Evolutionary conservation across 345 rosid species (phyloP).

Genomic region (Cardamine occulta): DNA sequence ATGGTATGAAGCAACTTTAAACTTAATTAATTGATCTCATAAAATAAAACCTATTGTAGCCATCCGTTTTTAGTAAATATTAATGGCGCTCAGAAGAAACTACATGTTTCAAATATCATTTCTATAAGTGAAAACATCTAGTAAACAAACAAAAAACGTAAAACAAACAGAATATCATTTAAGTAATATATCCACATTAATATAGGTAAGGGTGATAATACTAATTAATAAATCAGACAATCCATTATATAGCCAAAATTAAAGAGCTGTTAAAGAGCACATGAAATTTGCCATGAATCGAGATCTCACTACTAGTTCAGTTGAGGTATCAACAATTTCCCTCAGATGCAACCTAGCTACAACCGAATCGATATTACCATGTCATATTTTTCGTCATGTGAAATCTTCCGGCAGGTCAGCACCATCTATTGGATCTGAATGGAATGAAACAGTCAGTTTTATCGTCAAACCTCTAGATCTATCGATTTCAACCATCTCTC

Average conservation of each 20-base stretch:
- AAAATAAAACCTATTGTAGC: background rate
- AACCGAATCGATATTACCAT: too few species aligned
- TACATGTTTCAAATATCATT: slow-evolving; percentile 8
- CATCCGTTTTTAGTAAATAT: background rate
- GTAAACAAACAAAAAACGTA: too few species aligned
- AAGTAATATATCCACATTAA: background rate
- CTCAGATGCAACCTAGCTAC: too few species aligned
- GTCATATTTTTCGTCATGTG: background rate
- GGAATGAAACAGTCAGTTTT: background rate
- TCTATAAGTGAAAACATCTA: background rate
- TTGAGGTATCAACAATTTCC: background rate
- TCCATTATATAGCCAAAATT: background rate
- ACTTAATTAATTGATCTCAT: slow-evolving; percentile 8
- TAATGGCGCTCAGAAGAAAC: background rate
- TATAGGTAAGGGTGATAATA: background rate
- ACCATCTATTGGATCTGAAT: background rate
- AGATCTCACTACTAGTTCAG: background rate
- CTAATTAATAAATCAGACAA: background rate
- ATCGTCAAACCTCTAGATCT: background rate
- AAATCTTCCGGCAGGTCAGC: background rate
- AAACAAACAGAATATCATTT: background rate
- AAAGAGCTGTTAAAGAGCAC: background rate
- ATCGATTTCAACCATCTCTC: background rate
- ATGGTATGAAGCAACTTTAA: background rate
- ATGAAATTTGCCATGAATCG: background rate